Percentiles rank a stretch among this genome's conserved stretches.
Conservation (phyloP, 1,139 yeast species). For the Magnusiomyces ingens region DNA sequence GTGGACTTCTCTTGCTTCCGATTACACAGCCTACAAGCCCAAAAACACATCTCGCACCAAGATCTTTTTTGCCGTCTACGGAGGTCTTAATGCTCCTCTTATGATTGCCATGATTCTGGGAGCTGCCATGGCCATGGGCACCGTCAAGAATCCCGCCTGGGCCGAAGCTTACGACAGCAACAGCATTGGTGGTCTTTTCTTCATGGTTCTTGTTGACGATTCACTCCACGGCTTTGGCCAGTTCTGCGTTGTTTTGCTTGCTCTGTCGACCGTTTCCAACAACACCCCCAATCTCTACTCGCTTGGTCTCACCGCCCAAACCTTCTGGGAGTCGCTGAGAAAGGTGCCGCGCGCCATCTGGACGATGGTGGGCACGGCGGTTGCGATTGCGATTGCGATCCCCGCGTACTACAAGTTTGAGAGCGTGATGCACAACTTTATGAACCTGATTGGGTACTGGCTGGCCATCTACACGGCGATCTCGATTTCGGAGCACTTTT, state of each 20-base stretch:
- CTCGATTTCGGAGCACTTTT: slow-evolving; percentile 67
- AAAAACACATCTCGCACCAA: slow-evolving; percentile 50
- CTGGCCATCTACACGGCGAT: slow-evolving; percentile 77
- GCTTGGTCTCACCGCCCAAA: slow-evolving; percentile 76
- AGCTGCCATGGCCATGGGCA: slow-evolving; percentile 77
- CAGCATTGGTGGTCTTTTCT: slow-evolving; percentile 77
- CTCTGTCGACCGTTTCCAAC: slow-evolving; percentile 81
- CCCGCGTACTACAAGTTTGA: slow-evolving; percentile 77
- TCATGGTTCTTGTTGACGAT: slow-evolving; percentile 65
- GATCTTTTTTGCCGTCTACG: slow-evolving; percentile 56
- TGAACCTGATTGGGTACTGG: slow-evolving; percentile 88
- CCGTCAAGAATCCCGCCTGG: slow-evolving; percentile 40
- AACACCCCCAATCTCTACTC: slow-evolving; percentile 93
- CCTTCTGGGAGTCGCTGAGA: slow-evolving; percentile 66
- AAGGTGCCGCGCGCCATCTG: slow-evolving; percentile 74
- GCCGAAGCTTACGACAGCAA: slow-evolving; percentile 44
- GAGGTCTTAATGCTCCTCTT: slow-evolving; percentile 63
- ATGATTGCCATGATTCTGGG: slow-evolving; percentile 73
- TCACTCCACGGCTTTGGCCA: slow-evolving; percentile 85
- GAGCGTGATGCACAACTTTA: slow-evolving; percentile 70
- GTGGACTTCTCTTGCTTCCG: slow-evolving; percentile 91
- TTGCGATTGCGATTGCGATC: slow-evolving; percentile 76
- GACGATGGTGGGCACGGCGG: slow-evolving; percentile 70
- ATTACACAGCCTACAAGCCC: slow-evolving; percentile 82
- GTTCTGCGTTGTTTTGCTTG: slow-evolving; percentile 77